phyloP scores from a whole-genome alignment of 371 early-diverging fungal species.

The Mortierella sp. region DNA sequence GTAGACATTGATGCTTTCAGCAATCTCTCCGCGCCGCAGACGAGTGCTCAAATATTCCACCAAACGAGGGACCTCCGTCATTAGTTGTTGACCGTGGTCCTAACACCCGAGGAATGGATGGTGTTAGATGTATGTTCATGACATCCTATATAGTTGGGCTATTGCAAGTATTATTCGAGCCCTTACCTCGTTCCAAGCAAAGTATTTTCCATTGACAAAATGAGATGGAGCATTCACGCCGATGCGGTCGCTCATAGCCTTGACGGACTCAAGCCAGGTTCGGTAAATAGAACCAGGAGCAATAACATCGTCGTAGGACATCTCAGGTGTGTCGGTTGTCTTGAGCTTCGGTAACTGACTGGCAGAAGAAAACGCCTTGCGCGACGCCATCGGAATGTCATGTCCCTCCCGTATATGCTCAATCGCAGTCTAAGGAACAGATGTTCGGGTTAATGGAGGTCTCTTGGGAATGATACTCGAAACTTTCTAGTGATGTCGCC shows the following conservation, averaged over 20 bases:
- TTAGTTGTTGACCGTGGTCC: slow-evolving; percentile 42
- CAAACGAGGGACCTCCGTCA: slow-evolving; percentile 26
- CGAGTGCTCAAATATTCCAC: slow-evolving; percentile 18
- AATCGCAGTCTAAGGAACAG: slow-evolving; percentile 19
- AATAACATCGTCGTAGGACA: slow-evolving; percentile 53
- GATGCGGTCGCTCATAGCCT: slow-evolving; percentile 25
- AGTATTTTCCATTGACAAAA: slow-evolving; percentile 85
- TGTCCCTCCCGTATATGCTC: slow-evolving; percentile 23
- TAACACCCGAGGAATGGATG: not conserved
- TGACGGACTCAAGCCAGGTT: slow-evolving; percentile 26
- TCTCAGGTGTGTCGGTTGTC: slow-evolving; percentile 19
- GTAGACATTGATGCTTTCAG: slow-evolving; percentile 67
- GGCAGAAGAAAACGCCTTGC: slow-evolving; percentile 14
- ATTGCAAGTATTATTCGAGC: not conserved
- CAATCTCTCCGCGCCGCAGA: slow-evolving; percentile 55
- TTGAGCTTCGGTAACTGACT: slow-evolving; percentile 33
- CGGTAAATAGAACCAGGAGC: slow-evolving; percentile 40
- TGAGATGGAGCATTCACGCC: slow-evolving; percentile 53
- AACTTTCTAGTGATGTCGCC: too few species aligned
- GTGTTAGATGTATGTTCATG: not conserved
- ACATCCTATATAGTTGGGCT: not conserved
- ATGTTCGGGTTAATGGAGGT: not conserved
- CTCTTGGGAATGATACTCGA: too few species aligned
- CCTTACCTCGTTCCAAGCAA: slow-evolving; percentile 67
- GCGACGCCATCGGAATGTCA: slow-evolving; percentile 14